Conservation (phyloP, 116 monocot species). For the Dioscorea cayenensis region DNA sequence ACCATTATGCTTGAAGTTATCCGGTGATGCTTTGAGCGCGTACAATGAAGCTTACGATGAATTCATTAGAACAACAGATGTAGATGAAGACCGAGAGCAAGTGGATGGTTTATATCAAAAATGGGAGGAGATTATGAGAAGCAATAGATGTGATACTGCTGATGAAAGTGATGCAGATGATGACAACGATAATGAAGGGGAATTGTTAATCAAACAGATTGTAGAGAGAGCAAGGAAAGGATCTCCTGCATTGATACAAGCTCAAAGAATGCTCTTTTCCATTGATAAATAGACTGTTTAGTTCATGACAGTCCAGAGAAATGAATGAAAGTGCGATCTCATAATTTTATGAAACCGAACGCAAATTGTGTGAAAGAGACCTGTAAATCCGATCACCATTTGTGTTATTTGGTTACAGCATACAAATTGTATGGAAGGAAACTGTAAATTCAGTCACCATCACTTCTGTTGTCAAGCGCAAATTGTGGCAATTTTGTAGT, state of each 20-base stretch:
- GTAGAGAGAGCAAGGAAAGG: slow-evolving; percentile 53
- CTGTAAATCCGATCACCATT: too few relatives aligned
- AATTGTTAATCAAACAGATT: slow-evolving; percentile 50
- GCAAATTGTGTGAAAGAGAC: too few relatives aligned
- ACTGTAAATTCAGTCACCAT: too few relatives aligned
- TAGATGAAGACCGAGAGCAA: slow-evolving; percentile 10
- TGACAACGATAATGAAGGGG: slow-evolving; percentile 34
- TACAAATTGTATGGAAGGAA: too few relatives aligned
- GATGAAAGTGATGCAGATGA: slow-evolving; percentile 10
- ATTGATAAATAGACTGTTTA: slow-evolving; percentile 26
- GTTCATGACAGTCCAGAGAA: too few relatives aligned
- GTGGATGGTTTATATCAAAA: slow-evolving; percentile 7
- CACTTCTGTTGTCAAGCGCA: too few relatives aligned
- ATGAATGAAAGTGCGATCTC: too few relatives aligned
- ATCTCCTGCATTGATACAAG: slow-evolving; percentile 45
- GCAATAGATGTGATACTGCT: background rate
- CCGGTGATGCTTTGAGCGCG: slow-evolving; percentile 60
- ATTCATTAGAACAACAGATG: slow-evolving; percentile 19
- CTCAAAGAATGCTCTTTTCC: slow-evolving; percentile 51
- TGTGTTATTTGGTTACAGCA: too few relatives aligned
- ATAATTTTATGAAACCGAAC: too few relatives aligned
- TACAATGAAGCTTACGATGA: slow-evolving; percentile 70
- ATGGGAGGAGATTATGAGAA: slow-evolving; percentile 14
- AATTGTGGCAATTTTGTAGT: too few relatives aligned
- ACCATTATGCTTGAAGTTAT: slow-evolving; percentile 55